phyloP scores from a whole-genome alignment of 192 early-diverging fungal species.

The Lunasporangiospora selenospora region DNA sequence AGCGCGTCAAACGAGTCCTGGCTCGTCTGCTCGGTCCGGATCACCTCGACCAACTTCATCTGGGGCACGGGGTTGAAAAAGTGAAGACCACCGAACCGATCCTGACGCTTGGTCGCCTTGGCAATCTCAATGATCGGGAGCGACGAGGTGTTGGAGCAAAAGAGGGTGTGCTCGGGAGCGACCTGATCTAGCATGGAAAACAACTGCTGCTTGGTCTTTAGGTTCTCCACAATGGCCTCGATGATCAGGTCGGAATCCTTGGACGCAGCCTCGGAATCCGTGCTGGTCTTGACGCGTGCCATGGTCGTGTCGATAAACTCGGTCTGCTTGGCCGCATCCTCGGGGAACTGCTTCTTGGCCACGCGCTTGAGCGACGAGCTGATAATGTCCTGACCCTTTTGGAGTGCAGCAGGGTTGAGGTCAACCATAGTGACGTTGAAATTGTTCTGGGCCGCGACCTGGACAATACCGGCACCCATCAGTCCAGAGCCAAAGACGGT shows the following conservation, averaged over 20 bases:
- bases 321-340: conserved; percentile 65
- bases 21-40: conserved; percentile 70
- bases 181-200: conserved; percentile 76
- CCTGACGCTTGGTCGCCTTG: conserved; percentile 58
- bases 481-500: conserved; percentile 88
- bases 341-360: conserved; percentile 88
- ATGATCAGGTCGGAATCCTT: conserved; percentile 80
- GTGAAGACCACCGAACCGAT: conserved; percentile 86
- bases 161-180: conserved; percentile 76
- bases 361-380: conserved; percentile 82
- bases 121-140: conserved; percentile 88
- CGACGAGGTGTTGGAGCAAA: conserved; percentile 94
- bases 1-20: conserved; percentile 70
- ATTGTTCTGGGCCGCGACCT: conserved; percentile 83
- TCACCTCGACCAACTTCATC: conserved; percentile 98
- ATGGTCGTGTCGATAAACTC: conserved; percentile 77
- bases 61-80: conserved; percentile 99
- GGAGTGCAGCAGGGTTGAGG: conserved; percentile 69
- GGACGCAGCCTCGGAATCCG: conserved; percentile 68
- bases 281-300: conserved; percentile 69
- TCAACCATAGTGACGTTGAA: conserved; percentile 91
- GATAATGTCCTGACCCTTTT: conserved; percentile 87
- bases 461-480: conserved; percentile 90
- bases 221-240: conserved; percentile 97
- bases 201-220: conserved; percentile 84